A percentile compares a stretch with the other conserved stretches of the same genome.
Evolutionary conservation across 2,329 filamentous ascomycete genomes (phyloP).

Genomic region (Hypoxylon sp.): DNA sequence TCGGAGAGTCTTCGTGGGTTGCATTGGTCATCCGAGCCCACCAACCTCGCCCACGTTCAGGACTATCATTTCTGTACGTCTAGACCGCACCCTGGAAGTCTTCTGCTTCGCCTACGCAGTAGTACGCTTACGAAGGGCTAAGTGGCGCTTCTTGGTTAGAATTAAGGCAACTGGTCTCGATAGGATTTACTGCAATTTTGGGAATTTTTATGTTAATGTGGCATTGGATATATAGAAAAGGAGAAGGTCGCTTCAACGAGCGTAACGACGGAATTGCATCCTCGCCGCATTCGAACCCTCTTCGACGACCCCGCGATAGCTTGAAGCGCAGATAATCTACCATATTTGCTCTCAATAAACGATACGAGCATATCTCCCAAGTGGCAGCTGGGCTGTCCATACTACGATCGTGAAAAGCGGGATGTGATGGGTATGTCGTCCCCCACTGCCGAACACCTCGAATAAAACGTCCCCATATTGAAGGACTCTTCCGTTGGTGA

Average conservation of each 20-base stretch:
- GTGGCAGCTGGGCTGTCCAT: conserved; percentile 47
- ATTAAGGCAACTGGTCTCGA: conserved; percentile 16
- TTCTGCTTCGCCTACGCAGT: conserved; percentile 14
- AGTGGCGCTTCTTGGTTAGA: conserved; percentile 29
- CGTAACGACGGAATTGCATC: conserved; percentile 24
- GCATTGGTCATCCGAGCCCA: conserved; percentile 45
- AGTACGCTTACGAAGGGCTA: conserved; percentile 33
- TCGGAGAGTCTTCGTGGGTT: conserved; percentile 37
- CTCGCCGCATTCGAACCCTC: conserved; percentile 29
- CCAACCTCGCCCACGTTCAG: conserved; percentile 22
- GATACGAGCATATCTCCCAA: conserved; percentile 28
- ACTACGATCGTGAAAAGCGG: conserved; percentile 45
- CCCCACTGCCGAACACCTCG: conserved; percentile 17
- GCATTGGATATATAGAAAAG: conserved; percentile 36
- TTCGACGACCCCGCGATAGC: conserved; percentile 33
- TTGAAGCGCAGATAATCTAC: conserved; percentile 26
- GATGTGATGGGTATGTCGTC: conserved; percentile 53
- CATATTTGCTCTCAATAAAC: conserved; percentile 24
- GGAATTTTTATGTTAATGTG: conserved; percentile 45
- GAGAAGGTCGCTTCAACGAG: conserved; percentile 37
- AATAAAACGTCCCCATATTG: conserved; percentile 11
- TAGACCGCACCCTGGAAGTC: conserved; percentile 8
- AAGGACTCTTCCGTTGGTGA: conserved; percentile 4
- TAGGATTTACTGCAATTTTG: conserved; percentile 35
- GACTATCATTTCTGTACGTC: conserved; percentile 41